Evolutionary conservation across 352 stramenopile genomes (phyloP), one percentile per base, ranked within the genome.

Genomic region (Blastocystis sp.): DNA sequence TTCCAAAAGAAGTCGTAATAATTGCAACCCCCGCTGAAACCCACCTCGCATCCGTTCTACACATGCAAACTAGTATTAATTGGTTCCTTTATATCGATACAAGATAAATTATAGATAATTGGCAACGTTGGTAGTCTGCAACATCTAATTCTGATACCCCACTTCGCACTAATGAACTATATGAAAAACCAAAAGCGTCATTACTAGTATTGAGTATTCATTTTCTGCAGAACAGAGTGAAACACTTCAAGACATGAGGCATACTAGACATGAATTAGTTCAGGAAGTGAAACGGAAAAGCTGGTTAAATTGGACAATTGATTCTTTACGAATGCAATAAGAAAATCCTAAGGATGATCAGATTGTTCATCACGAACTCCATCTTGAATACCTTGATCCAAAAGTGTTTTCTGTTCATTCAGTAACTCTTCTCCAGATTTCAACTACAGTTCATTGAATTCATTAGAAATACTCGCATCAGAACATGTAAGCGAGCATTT

Each of bases 31-130:
- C 5, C 70, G 13, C 19, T 24, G 35, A 40, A 81, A 81, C 27
- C 44, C 44, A 5, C 70, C 70, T 17, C 70, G 70, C 24, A 37
- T 27, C 13, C 70, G 70, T 33, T 81, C 70, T 7, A 81, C 37
- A 51, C 70, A 81, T 13, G 35, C 51, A 27, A 53, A 81, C 70
- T 81, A 33, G 0, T 37, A 27, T 30, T 81, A 17, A 81, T 30
- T 42, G 44, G 27, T 7, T 42, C 51, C 35, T 17, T 17, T 2
- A 42, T 48, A 42, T 9, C 9, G 44, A 15, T 37, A 81, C 70
- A 42, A 81, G 48, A 62, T 81, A 81, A n/a, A 81, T 37, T 11
- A 81, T 44, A n/a, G 70, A 51, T 17, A 81, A 51, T 37, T 81
- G 70, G 19, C 22, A 51, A 0, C 70, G 70, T 40, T 81, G 70